Conservation (phyloP, 805 yeast species). For the Pichia membranifaciens region DNA sequence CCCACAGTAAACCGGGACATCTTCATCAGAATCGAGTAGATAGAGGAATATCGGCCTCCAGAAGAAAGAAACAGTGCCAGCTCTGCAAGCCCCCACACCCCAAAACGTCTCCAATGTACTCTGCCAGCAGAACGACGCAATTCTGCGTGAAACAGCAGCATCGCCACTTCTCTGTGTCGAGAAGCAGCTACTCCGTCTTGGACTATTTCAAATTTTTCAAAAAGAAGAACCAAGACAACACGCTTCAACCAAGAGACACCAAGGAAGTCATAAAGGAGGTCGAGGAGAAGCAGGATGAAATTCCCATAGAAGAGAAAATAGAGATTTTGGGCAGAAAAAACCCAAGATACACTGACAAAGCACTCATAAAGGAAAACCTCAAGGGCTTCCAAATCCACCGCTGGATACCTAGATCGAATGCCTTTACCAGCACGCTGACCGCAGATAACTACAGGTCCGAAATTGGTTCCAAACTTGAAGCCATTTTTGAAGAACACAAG, state of each 20-base stretch:
- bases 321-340: slow-evolving; percentile 29
- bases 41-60: not conserved
- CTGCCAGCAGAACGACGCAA: not conserved
- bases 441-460: slow-evolving; percentile 11
- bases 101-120: not conserved
- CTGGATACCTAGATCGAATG: slow-evolving; percentile 29
- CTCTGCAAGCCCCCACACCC: too few species aligned
- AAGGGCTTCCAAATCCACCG: slow-evolving; percentile 27
- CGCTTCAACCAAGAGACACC: slow-evolving; percentile 19
- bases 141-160: not conserved
- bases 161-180: slow-evolving; percentile 17
- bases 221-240: slow-evolving; percentile 9
- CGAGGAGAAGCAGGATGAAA: slow-evolving; percentile 19
- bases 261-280: slow-evolving; percentile 27
- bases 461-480: slow-evolving; percentile 16
- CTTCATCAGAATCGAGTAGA: too few species aligned
- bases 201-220: slow-evolving; percentile 32
- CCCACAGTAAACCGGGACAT: not conserved
- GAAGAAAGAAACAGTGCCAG: too few species aligned
- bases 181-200: slow-evolving; percentile 20
- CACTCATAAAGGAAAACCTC: slow-evolving; percentile 19
- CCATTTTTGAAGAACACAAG: slow-evolving; percentile 8
- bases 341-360: slow-evolving; percentile 22
- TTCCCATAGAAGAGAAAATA: slow-evolving; percentile 16
- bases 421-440: slow-evolving; percentile 13